Conservation (phyloP, 169 alveolate genomes). For the Cryptosporidium ryanae region DNA sequence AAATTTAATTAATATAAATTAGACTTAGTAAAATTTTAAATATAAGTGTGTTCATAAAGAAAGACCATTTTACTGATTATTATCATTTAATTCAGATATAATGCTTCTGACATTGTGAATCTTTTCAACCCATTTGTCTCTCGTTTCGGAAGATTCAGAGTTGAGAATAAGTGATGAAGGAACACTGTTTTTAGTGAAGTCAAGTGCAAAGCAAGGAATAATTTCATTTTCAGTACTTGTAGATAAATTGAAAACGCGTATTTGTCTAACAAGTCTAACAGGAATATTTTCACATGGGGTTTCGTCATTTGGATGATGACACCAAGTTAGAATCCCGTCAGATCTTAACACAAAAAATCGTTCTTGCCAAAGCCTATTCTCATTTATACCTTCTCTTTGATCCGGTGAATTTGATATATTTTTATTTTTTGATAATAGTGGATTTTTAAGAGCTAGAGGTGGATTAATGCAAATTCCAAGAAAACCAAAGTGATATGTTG, state of each 20-base stretch:
- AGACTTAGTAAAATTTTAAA: too few species aligned
- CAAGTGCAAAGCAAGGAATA: conserved; percentile 63
- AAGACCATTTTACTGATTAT: neutral
- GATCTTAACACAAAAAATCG: conserved; percentile 63
- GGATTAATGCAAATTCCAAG: conserved; percentile 67
- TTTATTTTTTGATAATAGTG: conserved; percentile 39
- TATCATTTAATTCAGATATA: conserved; percentile 21
- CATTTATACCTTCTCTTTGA: conserved; percentile 11
- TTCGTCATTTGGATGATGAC: conserved; percentile 69
- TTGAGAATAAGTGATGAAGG: conserved; percentile 64
- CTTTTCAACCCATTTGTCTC: conserved; percentile 72
- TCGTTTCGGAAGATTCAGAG: conserved; percentile 45
- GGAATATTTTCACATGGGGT: conserved; percentile 46
- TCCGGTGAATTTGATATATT: neutral
- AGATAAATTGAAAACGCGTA: conserved; percentile 60
- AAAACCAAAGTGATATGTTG: conserved; percentile 73
- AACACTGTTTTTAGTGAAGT: conserved; percentile 45
- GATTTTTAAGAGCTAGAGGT: conserved; percentile 56
- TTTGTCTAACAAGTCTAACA: conserved; percentile 59
- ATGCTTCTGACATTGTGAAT: conserved; percentile 67
- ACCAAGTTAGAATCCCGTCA: conserved; percentile 60
- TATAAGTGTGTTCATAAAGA: neutral
- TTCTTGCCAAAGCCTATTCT: conserved; percentile 68
- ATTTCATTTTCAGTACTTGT: conserved; percentile 56
- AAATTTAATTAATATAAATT: too few species aligned